Base-by-base conservation (phyloP, 2,329 filamentous ascomycete species). In the Alternaria sp. region DNA sequence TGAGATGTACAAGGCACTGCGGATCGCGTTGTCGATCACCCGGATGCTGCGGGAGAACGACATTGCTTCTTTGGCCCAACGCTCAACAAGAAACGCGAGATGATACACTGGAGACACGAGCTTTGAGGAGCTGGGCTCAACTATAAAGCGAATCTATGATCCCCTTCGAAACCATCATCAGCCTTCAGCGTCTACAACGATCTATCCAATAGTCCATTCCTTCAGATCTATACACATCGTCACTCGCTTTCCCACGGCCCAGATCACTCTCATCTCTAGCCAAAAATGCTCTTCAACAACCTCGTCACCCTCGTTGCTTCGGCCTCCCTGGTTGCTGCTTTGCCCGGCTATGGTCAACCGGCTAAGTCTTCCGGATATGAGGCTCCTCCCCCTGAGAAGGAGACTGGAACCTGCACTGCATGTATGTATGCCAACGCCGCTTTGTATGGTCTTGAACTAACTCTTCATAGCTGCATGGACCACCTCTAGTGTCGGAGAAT, bases 201-300 rank as follows among this genome's bases (percentile, higher is more conserved):
- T 48, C 58, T 57, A 46, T 44, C 28, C 57, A 16, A 41, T 36
- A n/a, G 18, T 26, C 55, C 46, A 38, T 30, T 11, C 36, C 39
- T 44, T 8, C 22, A 43, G 9, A 22, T 49, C 16, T 11, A 26
- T 36, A 38, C 7, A 16, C 4, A 16, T 26, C 42, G 34, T 54
- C 51, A 34, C n/a, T 36, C 38, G 56, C 47, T 51, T 41, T 38
- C 7, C 2, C 43, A 48, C 38, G 44, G 18, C 11, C 14, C 46
- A 53, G n/a, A 34, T 16, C 46, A 38, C 30, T 11, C 30, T 34
- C 8, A 1, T 49, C 20, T 38, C 24, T 26, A 43, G 20, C 47
- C 24, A 62, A 72, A 51, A 9, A 73, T 73, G 69, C 62, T 58
- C 26, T 42, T 69, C 53, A 59, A 63, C 14, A 62, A 57, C 22